Evolutionary conservation across 164 flowering plant species (phyloP).

Genomic region (Malania oleifera): DNA sequence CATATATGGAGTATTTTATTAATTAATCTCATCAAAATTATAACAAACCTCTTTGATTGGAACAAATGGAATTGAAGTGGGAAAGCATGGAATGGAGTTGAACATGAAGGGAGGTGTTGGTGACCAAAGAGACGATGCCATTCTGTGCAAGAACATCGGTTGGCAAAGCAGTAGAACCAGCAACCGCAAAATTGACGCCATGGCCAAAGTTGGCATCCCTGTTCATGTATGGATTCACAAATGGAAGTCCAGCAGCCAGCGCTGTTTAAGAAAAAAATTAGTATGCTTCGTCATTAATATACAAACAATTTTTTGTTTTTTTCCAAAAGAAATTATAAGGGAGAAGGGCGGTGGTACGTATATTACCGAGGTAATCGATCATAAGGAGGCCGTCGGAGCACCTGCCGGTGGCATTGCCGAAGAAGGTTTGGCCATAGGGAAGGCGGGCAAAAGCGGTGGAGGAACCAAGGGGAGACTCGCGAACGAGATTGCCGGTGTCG

Average conservation of each 20-base stretch:
- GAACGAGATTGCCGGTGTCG: conserved; percentile 25
- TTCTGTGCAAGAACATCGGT: not conserved
- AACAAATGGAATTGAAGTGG: conserved; percentile 13
- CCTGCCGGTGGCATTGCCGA: conserved; percentile 13
- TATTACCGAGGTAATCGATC: conserved; percentile 20
- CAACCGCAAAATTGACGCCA: conserved; percentile 36
- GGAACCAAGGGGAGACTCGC: conserved; percentile 6
- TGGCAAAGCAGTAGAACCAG: conserved; percentile 25
- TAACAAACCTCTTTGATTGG: not conserved
- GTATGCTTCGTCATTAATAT: too few relatives aligned
- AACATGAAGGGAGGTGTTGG: conserved; percentile 14
- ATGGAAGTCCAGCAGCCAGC: conserved; percentile 8
- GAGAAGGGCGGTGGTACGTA: not conserved
- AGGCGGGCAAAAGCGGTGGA: not conserved
- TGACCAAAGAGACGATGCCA: not conserved
- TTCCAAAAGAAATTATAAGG: not conserved
- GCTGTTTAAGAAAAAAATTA: conserved; percentile 7
- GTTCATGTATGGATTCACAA: conserved; percentile 13
- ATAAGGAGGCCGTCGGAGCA: conserved; percentile 24
- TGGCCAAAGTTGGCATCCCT: not conserved
- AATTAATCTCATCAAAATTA: not conserved
- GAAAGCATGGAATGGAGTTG: conserved; percentile 19
- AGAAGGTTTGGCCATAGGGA: conserved; percentile 17
- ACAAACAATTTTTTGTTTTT: too few relatives aligned
- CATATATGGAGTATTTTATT: too few relatives aligned